Conservation (phyloP, 345 rosid genomes). For the Eucalyptus sp. region DNA sequence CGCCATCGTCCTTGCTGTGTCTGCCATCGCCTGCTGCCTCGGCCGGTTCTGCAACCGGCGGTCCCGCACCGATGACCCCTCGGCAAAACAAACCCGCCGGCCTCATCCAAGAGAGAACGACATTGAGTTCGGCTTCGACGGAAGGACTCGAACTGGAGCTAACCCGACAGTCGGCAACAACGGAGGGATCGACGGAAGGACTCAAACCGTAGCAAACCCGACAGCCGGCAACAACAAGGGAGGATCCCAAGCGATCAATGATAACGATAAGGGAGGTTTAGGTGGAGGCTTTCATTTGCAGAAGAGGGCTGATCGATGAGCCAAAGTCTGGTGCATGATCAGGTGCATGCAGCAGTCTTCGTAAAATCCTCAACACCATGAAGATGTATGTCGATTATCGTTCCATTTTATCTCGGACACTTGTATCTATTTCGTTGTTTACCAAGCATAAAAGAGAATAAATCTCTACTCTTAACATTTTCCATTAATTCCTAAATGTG, state of each 20-base stretch:
- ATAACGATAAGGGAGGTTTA: neutral
- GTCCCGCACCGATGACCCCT: neutral
- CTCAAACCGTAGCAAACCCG: neutral
- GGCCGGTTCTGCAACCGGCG: slow-evolving; percentile 23
- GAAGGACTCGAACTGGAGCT: neutral
- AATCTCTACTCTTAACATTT: neutral
- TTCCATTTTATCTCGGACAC: neutral
- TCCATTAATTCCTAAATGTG: neutral
- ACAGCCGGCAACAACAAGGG: neutral
- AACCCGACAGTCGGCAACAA: neutral
- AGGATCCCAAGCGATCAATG: neutral
- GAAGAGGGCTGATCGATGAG: neutral
- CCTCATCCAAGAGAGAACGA: neutral
- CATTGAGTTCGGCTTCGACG: neutral
- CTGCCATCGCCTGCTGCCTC: slow-evolving; percentile 25
- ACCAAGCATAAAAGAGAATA: neutral
- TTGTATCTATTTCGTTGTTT: neutral
- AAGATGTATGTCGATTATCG: neutral
- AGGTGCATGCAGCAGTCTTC: neutral
- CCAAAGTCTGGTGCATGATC: neutral
- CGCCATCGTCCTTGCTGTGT: slow-evolving; percentile 25
- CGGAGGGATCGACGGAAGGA: neutral
- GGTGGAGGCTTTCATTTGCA: neutral
- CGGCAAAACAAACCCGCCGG: slow-evolving; percentile 5
- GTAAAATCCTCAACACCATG: neutral